Percentiles rank a stretch among this genome's conserved stretches.
Evolutionary conservation across 129 eudicot genomes (phyloP).

Genomic region (Tagetes erecta): DNA sequence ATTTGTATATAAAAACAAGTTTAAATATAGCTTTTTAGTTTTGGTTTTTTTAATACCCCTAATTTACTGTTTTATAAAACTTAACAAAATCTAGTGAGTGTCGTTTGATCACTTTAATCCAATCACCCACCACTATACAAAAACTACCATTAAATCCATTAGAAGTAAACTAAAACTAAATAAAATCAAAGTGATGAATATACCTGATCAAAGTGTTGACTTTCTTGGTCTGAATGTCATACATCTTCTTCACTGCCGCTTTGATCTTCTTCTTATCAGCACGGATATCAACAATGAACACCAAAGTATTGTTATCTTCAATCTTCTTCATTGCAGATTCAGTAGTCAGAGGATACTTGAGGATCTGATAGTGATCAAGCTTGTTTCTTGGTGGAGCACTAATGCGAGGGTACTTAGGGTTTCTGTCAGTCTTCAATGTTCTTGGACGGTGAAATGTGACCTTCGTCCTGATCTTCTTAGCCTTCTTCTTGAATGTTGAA

Average conservation of each 20-base stretch:
- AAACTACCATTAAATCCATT: not conserved
- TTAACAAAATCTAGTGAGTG: not conserved
- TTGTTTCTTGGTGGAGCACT: slow-evolving; percentile 83
- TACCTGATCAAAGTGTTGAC: slow-evolving; percentile 88
- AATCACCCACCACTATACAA: not conserved
- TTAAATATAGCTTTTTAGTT: too few relatives aligned
- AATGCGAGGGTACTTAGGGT: slow-evolving; percentile 83
- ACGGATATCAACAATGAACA: slow-evolving; percentile 81
- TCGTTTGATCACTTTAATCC: too few relatives aligned
- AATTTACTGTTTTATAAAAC: too few relatives aligned
- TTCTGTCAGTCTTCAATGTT: slow-evolving; percentile 72
- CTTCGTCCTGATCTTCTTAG: slow-evolving; percentile 74
- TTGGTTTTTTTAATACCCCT: too few relatives aligned
- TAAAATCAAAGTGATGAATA: not conserved
- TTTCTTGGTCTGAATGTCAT: slow-evolving; percentile 82
- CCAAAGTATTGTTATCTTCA: slow-evolving; percentile 85
- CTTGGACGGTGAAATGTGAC: slow-evolving; percentile 79
- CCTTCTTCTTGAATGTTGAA: slow-evolving; percentile 64
- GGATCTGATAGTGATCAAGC: slow-evolving; percentile 81
- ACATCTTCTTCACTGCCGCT: slow-evolving; percentile 88
- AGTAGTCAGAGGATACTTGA: slow-evolving; percentile 75
- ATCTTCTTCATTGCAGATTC: slow-evolving; percentile 95
- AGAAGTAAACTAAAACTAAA: not conserved
- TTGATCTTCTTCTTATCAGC: slow-evolving; percentile 87
- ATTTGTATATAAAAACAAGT: too few relatives aligned